Percentiles rank a stretch among this genome's conserved stretches.
Conservation (phyloP, 2,329 filamentous ascomycete species). For the Simplicillium aogashimaense region DNA sequence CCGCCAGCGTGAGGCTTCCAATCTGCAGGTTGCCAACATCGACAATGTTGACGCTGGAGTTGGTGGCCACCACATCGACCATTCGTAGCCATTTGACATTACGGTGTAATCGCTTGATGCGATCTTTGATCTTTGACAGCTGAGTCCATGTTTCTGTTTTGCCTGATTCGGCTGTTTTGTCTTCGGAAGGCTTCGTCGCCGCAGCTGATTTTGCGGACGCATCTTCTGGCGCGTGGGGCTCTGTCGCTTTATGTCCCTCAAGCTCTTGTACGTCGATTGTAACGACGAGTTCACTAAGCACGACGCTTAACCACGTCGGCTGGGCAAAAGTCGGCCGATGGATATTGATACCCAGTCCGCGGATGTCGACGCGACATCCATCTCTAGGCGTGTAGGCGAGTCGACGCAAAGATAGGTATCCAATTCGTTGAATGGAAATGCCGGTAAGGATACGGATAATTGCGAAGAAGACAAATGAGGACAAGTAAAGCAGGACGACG, state of each 20-base stretch:
- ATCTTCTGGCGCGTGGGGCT: conserved; percentile 16
- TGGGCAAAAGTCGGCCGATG: conserved; percentile 95
- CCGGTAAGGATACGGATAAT: conserved; percentile 87
- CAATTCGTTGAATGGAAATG: conserved; percentile 89
- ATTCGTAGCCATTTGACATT: conserved; percentile 82
- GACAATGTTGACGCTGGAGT: conserved; percentile 65
- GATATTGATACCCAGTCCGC: conserved; percentile 76
- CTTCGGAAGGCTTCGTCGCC: background rate
- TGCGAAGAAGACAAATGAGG: conserved; percentile 88
- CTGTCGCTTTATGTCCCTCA: conserved; percentile 33
- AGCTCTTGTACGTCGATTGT: conserved; percentile 69
- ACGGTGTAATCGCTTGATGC: conserved; percentile 75
- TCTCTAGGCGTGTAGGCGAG: conserved; percentile 84
- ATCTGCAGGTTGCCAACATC: conserved; percentile 80
- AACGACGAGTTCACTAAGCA: conserved; percentile 75
- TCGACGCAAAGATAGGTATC: conserved; percentile 83
- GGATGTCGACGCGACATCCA: conserved; percentile 81
- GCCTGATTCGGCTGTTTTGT: background rate
- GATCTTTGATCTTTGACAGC: conserved; percentile 71
- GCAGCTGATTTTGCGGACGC: conserved; percentile 4
- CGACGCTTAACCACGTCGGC: conserved; percentile 90
- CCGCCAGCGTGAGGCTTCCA: conserved; percentile 72
- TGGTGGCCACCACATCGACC: conserved; percentile 79
- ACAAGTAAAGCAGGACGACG: conserved; percentile 76
- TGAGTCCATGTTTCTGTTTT: conserved; percentile 68